Conservation (phyloP, 345 rosid species). For the Euphorbia pulcherrima region DNA sequence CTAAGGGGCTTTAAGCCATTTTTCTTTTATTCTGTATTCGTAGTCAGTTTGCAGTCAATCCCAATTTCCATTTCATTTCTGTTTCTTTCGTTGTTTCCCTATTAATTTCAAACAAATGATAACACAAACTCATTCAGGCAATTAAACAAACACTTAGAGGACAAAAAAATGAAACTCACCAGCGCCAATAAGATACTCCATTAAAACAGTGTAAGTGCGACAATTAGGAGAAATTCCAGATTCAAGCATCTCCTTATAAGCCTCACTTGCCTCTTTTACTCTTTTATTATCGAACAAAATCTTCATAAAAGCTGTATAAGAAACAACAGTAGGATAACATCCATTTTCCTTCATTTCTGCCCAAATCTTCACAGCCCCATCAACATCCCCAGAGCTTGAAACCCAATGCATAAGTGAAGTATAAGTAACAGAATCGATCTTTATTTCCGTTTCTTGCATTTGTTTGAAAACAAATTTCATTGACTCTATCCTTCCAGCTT, state of each 20-base stretch:
- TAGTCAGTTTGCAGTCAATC: too few relatives aligned
- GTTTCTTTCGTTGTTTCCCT: too few relatives aligned
- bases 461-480: slow-evolving; percentile 54
- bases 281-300: slow-evolving; percentile 51
- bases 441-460: slow-evolving; percentile 60
- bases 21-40: too few relatives aligned
- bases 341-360: slow-evolving; percentile 59
- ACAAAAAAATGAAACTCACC: slow-evolving; percentile 42
- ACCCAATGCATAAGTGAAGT: slow-evolving; percentile 82
- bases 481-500: slow-evolving; percentile 68
- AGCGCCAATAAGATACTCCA: slow-evolving; percentile 60
- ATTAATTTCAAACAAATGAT: background rate
- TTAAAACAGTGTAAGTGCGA: slow-evolving; percentile 70
- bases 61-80: too few relatives aligned
- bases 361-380: slow-evolving; percentile 62
- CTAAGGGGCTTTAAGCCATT: too few relatives aligned
- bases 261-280: slow-evolving; percentile 59
- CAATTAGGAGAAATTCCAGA: slow-evolving; percentile 64
- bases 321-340: slow-evolving; percentile 56
- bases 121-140: slow-evolving; percentile 18
- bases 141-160: slow-evolving; percentile 36
- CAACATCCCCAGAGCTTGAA: slow-evolving; percentile 58
- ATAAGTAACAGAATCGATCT: slow-evolving; percentile 65
- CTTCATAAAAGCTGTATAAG: slow-evolving; percentile 84
- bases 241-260: slow-evolving; percentile 68